A percentile compares a stretch with the other conserved stretches of the same genome.
Evolutionary conservation across 2,329 filamentous ascomycete species (phyloP).

Genomic region (Fusarium secorum): DNA sequence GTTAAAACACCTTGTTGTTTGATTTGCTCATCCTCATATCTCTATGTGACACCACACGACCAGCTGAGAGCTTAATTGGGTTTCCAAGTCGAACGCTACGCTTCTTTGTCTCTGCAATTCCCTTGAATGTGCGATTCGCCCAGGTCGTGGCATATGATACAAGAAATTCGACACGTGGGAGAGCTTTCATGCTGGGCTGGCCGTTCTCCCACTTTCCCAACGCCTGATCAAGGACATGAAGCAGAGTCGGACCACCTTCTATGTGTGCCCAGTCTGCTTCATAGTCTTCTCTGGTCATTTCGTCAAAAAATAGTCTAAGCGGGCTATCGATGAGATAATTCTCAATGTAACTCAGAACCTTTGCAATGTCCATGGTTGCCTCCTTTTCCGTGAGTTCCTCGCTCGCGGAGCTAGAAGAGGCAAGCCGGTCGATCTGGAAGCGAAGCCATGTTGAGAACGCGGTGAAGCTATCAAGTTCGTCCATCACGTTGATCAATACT

Average conservation of each 20-base stretch:
- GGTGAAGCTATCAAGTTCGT: conserved; percentile 79
- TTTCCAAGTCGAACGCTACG: conserved; percentile 73
- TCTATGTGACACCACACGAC: conserved; percentile 55
- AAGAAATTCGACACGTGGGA: conserved; percentile 71
- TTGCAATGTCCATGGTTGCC: conserved; percentile 74
- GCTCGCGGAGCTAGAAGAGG: conserved; percentile 64
- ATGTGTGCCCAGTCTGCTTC: conserved; percentile 55
- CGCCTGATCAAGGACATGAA: conserved; percentile 60
- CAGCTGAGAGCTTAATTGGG: conserved; percentile 56
- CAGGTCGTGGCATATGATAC: conserved; percentile 65
- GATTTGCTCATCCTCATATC: conserved; percentile 65
- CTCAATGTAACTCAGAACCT: conserved; percentile 80
- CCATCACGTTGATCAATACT: conserved; percentile 73
- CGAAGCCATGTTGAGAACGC: conserved; percentile 86
- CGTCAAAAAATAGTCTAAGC: conserved; percentile 67
- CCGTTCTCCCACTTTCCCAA: conserved; percentile 56
- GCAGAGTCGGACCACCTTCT: conserved; percentile 54
- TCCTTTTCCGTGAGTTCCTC: conserved; percentile 83
- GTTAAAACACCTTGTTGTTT: conserved; percentile 45
- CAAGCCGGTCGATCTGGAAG: conserved; percentile 80
- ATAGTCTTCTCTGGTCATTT: conserved; percentile 59
- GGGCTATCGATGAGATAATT: conserved; percentile 72
- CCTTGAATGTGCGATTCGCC: conserved; percentile 68
- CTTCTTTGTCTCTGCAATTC: conserved; percentile 74
- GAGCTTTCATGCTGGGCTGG: conserved; percentile 56